Percentiles rank a stretch among this genome's conserved stretches.
These are phyloP conservation scores for Leishmania major DNA, from an alignment of 208 protist species.

Conservation along the genomic window DNA sequence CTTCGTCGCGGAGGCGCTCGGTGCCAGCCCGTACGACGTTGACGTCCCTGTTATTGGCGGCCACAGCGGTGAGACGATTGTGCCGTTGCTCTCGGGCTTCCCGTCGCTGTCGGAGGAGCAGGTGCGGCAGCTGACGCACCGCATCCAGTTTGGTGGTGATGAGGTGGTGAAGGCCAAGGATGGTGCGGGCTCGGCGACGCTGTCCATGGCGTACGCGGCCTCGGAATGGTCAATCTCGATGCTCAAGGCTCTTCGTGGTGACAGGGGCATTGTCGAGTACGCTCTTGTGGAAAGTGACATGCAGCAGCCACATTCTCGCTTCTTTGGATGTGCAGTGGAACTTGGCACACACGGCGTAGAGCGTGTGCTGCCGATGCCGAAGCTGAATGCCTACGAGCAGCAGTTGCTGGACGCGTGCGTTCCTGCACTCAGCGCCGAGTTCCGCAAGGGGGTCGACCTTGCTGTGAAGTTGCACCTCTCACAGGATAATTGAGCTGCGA, in stretches of 20 bases:
- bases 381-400: constrained; percentile 64
- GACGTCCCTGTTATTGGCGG: constrained; percentile 93
- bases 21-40: constrained; percentile 54
- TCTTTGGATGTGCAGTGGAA: constrained; percentile 82
- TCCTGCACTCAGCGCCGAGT: constrained; percentile 75
- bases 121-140: constrained; percentile 78
- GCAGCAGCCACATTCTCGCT: constrained; percentile 48
- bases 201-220: constrained; percentile 59
- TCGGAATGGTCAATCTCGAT: constrained; percentile 70
- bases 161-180: constrained; percentile 92
- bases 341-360: constrained; percentile 83
- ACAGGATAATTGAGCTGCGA: constrained; percentile 12
- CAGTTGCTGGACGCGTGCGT: constrained; percentile 72
- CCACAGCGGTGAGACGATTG: constrained; percentile 94
- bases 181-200: constrained; percentile 83
- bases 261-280: constrained; percentile 75
- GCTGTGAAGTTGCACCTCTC: constrained; percentile 33
- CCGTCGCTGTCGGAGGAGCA: constrained; percentile 55
- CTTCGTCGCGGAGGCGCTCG: constrained; percentile 73
- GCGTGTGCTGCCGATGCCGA: constrained; percentile 61
- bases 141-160: constrained; percentile 84
- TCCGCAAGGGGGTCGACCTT: constrained; percentile 72
- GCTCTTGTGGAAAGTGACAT: constrained; percentile 68
- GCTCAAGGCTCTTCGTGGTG: constrained; percentile 72
- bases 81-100: constrained; percentile 90